Conservation (phyloP, 805 yeast species). For the Schwanniomyces yamadae region DNA sequence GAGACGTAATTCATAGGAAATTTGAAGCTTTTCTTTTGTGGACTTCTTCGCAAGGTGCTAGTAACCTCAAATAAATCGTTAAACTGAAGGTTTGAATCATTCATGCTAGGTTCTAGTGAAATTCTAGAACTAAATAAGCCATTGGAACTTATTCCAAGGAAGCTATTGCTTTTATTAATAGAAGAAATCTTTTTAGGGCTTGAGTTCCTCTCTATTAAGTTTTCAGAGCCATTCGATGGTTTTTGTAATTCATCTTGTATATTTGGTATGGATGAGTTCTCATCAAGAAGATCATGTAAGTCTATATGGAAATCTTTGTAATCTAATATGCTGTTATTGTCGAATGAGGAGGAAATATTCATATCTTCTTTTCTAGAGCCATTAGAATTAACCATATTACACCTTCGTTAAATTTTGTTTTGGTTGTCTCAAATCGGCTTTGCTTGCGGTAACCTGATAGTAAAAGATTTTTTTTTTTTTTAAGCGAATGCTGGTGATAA, state of each 20-base stretch:
- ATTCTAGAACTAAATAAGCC: too few species aligned
- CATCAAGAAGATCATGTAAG: slow-evolving; percentile 15
- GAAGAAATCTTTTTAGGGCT: not conserved
- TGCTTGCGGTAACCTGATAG: too few species aligned
- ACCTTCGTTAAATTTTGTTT: too few species aligned
- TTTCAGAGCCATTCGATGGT: not conserved
- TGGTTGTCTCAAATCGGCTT: too few species aligned
- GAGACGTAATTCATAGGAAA: not conserved
- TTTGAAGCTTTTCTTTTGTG: slow-evolving; percentile 2
- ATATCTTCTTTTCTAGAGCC: too few species aligned
- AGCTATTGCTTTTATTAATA: too few species aligned
- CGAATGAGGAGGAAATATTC: slow-evolving; percentile 6
- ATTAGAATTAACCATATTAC: too few species aligned
- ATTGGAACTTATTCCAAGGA: slow-evolving; percentile 3
- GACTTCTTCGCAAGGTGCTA: slow-evolving; percentile 12
- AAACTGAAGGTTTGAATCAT: slow-evolving; percentile 15
- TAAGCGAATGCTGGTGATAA: too few species aligned
- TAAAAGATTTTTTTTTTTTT: too few species aligned
- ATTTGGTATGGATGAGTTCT: slow-evolving; percentile 3
- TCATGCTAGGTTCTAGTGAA: slow-evolving; percentile 9
- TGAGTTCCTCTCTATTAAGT: not conserved
- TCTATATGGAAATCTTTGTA: slow-evolving; percentile 20
- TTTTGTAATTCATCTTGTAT: not conserved
- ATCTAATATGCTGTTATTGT: slow-evolving; percentile 7
- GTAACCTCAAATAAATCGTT: slow-evolving; percentile 36